Percentiles rank a stretch among this genome's conserved stretches.
phyloP scores from a whole-genome alignment of 1,139 yeast genomes.

The Candida sp. region DNA sequence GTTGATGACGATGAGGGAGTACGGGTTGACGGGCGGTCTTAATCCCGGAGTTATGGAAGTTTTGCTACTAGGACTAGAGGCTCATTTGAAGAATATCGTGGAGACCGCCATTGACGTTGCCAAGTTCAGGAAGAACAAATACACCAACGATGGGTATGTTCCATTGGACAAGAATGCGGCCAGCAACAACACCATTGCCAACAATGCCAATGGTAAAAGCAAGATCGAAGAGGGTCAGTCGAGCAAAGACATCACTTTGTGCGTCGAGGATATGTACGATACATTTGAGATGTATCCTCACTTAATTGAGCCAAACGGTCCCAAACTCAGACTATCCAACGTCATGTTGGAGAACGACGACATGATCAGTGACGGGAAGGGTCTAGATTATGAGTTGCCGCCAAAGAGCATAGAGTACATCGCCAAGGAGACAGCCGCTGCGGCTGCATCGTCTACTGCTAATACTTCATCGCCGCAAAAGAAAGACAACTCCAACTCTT shows the following conservation, averaged over 20 bases:
- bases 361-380: constrained; percentile 29
- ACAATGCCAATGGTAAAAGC: background rate
- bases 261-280: constrained; percentile 69
- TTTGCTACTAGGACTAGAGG: constrained; percentile 78
- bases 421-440: constrained; percentile 4
- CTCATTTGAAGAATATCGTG: constrained; percentile 73
- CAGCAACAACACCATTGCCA: too few relatives aligned
- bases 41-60: constrained; percentile 77
- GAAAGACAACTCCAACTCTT: background rate
- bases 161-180: constrained; percentile 8
- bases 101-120: constrained; percentile 80
- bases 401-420: constrained; percentile 20
- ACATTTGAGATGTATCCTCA: constrained; percentile 70
- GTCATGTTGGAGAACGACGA: constrained; percentile 66
- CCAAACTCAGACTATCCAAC: constrained; percentile 53
- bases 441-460: background rate
- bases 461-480: background rate
- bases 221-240: constrained; percentile 17
- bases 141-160: constrained; percentile 47
- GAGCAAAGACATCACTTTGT: constrained; percentile 40
- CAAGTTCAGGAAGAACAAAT: constrained; percentile 59
- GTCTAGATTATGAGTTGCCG: constrained; percentile 49
- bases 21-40: constrained; percentile 87
- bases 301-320: constrained; percentile 69
- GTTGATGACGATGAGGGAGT: constrained; percentile 86